A percentile compares a stretch with the other conserved stretches of the same genome.
Evolutionary conservation across 2,329 filamentous ascomycete species (phyloP).

Genomic region (Talaromyces marneffei): DNA sequence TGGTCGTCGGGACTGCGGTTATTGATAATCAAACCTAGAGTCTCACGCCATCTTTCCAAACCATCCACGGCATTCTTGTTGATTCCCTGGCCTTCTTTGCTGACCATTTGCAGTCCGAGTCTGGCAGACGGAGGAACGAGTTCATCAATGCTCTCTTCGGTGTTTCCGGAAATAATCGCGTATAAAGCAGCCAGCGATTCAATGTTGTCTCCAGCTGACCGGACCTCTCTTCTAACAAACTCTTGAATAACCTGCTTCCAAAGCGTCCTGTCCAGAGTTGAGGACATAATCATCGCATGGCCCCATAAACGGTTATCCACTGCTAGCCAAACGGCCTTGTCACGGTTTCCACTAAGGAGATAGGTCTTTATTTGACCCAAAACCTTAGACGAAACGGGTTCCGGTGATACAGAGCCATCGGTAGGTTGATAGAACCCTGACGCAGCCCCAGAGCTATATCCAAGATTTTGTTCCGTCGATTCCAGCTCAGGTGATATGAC

Average conservation of each 20-base stretch:
- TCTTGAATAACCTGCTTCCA: slow-evolving; percentile 94
- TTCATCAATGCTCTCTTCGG: slow-evolving; percentile 91
- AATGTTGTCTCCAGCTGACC: slow-evolving; percentile 69
- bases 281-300: slow-evolving; percentile 89
- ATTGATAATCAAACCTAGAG: slow-evolving; percentile 74
- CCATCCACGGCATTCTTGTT: slow-evolving; percentile 73
- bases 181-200: slow-evolving; percentile 88
- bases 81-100: slow-evolving; percentile 57
- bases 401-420: slow-evolving; percentile 46
- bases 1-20: slow-evolving; percentile 79
- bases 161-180: slow-evolving; percentile 87
- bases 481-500: slow-evolving; percentile 61
- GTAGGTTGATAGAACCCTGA: slow-evolving; percentile 28
- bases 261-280: slow-evolving; percentile 62
- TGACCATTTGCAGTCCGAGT: slow-evolving; percentile 85
- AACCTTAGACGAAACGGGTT: slow-evolving; percentile 63
- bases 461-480: slow-evolving; percentile 19
- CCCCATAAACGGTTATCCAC: slow-evolving; percentile 94
- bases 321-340: slow-evolving; percentile 88
- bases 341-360: slow-evolving; percentile 73
- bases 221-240: slow-evolving; percentile 92
- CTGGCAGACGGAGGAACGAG: slow-evolving; percentile 88
- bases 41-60: slow-evolving; percentile 90
- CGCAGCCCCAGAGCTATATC: slow-evolving; percentile 25
- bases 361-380: slow-evolving; percentile 67